Evolutionary conservation across 495 filamentous ascomycete genomes (phyloP), one percentile per base, ranked within the genome.

Genomic region (Trichoderma reesei): DNA sequence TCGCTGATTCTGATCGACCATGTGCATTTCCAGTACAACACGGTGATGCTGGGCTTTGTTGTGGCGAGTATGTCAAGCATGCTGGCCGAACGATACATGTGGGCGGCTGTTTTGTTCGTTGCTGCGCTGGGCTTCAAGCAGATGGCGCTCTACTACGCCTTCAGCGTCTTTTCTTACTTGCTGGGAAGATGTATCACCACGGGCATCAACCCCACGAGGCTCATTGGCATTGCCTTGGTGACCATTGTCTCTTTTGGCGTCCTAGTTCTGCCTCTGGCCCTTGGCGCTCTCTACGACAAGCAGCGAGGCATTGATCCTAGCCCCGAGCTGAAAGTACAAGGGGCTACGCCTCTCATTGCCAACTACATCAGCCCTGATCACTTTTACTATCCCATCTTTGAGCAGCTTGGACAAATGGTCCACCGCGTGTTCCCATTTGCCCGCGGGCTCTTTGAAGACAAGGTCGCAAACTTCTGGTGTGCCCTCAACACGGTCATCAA

Each of bases 21-120:
- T 70, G 90, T 90, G n/a, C 94, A 98, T 75, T 98, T 98, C 73
- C 94, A 98, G 76, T 98, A 96, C 72, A 98, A 98, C 73, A 94
- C 91, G 0, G 92, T 98, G 61, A 98, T 98, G 94, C 85, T 98
- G 5, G 94, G 95, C 0, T 83, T 97, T 26, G 80, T 92, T 8
- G 75, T 92, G 39, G 92, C 91, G 0, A 90, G 88, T 69, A 85
- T 96, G 79, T 92, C 91, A 42, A 91, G 90, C 73, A 89, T 96
- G 70, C 73, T 96, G 46, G 90, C 91, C 3, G 90, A 89, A 4
- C 85, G 91, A 51, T 86, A 88, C 69, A 82, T 96, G 64, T 97
- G 92, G 91, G 83, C 88, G 7, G 89, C 88, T 65, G 83, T 94
- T 62, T 98, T 96, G 76, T 98, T 98, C 71, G 93, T 98, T n/a